phyloP scores from a whole-genome alignment of 1,284 basidiomycete genomes.

The Melampsora larici-populina region DNA sequence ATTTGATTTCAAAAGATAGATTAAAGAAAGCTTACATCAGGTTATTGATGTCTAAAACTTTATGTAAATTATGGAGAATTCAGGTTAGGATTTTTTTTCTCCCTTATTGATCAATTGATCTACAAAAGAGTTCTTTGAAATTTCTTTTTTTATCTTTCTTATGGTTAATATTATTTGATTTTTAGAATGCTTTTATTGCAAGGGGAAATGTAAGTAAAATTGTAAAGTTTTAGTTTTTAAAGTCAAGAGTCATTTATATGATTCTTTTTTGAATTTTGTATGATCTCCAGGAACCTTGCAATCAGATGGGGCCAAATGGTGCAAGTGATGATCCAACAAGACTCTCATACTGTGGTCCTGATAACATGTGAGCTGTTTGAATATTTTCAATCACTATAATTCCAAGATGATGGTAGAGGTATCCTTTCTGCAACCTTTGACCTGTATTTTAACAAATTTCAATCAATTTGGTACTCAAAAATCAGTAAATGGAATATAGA shows the following conservation, averaged over 20 bases:
- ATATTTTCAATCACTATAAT: background rate
- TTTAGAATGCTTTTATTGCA: slow-evolving; percentile 33
- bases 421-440: too few species aligned
- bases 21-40: slow-evolving; percentile 31
- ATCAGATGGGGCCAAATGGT: slow-evolving; percentile 17
- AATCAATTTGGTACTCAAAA: background rate
- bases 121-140: background rate
- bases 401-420: too few species aligned
- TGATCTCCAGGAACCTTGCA: slow-evolving; percentile 21
- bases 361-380: slow-evolving; percentile 18
- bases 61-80: slow-evolving; percentile 36
- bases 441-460: too few species aligned
- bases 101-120: background rate
- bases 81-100: slow-evolving; percentile 12
- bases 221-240: too few species aligned
- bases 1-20: slow-evolving; percentile 7
- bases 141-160: too few species aligned
- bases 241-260: too few species aligned
- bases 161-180: background rate
- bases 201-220: slow-evolving; percentile 19
- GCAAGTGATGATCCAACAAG: slow-evolving; percentile 15
- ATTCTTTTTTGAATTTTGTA: background rate
- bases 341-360: slow-evolving; percentile 38
- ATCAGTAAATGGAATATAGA: background rate
- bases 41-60: slow-evolving; percentile 30